A percentile compares a stretch with the other conserved stretches of the same genome.
Conservation (phyloP, 768 basidiomycete species). For the Mrakia hoshinonis region DNA sequence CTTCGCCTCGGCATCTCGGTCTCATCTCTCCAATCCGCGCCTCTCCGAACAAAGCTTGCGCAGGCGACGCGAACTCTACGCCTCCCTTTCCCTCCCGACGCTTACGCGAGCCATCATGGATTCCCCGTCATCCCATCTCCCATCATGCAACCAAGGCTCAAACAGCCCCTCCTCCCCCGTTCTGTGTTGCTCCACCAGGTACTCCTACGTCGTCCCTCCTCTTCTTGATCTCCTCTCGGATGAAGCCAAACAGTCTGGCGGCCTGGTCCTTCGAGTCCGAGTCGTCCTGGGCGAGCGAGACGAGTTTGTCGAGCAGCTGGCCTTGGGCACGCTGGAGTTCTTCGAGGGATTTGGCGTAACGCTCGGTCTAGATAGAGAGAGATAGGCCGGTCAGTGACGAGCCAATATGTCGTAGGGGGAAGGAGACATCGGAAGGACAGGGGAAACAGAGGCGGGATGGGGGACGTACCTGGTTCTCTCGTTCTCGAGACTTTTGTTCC, state of each 20-base stretch:
- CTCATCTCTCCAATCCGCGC: too few species aligned
- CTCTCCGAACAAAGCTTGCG: too few species aligned
- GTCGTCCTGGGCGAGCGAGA: slow-evolving; percentile 20
- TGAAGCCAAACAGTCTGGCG: slow-evolving; percentile 7
- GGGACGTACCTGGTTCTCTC: slow-evolving; percentile 14
- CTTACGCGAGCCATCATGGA: too few species aligned
- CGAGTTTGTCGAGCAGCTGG: slow-evolving; percentile 21
- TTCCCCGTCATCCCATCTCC: too few species aligned
- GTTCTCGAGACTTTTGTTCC: slow-evolving; percentile 2
- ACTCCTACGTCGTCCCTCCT: background rate
- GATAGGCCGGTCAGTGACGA: background rate
- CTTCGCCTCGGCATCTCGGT: too few species aligned
- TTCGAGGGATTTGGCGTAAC: slow-evolving; percentile 14
- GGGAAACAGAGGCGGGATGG: background rate
- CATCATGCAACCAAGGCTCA: too few species aligned
- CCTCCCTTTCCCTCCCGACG: too few species aligned
- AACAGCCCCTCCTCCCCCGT: too few species aligned
- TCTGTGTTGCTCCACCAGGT: too few species aligned
- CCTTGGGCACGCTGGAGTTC: slow-evolving; percentile 12
- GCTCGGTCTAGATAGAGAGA: background rate
- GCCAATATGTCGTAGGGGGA: too few species aligned
- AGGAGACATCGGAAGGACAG: background rate
- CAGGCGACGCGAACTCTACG: too few species aligned
- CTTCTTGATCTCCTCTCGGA: slow-evolving; percentile 18
- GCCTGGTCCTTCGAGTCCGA: slow-evolving; percentile 20